Evolutionary conservation across 2,329 filamentous ascomycete species (phyloP), one percentile per base, ranked within the genome.

Genomic region (Cordyceps fumosorosea): DNA sequence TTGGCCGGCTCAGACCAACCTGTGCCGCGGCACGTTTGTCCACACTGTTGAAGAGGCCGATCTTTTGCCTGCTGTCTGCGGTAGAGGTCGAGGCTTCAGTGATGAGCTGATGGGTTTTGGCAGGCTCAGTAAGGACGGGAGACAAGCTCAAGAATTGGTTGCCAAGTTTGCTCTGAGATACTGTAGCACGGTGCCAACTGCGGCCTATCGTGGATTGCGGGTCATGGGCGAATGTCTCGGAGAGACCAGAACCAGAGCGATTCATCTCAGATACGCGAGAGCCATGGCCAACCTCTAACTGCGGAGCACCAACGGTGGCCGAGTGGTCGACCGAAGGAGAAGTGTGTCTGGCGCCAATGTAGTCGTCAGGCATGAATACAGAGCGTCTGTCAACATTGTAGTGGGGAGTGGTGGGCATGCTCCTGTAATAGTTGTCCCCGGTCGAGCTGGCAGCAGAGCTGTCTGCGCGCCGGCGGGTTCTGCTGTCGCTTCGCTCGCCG

Each of bases 381-480:
- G 78, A 71, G 75, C 87, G 74, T 72, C 83, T 70, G 70, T 79
- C 69, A 71, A 87, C 70, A 74, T 81, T 71, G 70, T 80, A 70
- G 76, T 87, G 68, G 73, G 82, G 69, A 71, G 83, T 74, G 74
- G 84, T 81, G 29, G 80, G 77, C 48, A 74, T 72, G 45, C 68
- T 75, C 62, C 73, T 74, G 57, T 72, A 70, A 65, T 81, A 74
- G 62, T 79, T 80, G 55, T 87, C 86, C 20, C 81, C 83, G 1
- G 79, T 80, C 59, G 85, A 89, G 73, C 86, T 90, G 51, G 85
- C 84, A 52, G 81, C 84, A 66, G 83, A 88, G 72, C 88, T 87
- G 24, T 80, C 74, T 48, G 85, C 84, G 65, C 85, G 78, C 58
- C 78, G 79, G 56, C 86, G 77, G 57, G 81, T 79, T 45, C 74